These are phyloP conservation scores for Aspergillus bombycis DNA, from an alignment of 2,329 filamentous ascomycete genomes.

Conservation along the genomic window DNA sequence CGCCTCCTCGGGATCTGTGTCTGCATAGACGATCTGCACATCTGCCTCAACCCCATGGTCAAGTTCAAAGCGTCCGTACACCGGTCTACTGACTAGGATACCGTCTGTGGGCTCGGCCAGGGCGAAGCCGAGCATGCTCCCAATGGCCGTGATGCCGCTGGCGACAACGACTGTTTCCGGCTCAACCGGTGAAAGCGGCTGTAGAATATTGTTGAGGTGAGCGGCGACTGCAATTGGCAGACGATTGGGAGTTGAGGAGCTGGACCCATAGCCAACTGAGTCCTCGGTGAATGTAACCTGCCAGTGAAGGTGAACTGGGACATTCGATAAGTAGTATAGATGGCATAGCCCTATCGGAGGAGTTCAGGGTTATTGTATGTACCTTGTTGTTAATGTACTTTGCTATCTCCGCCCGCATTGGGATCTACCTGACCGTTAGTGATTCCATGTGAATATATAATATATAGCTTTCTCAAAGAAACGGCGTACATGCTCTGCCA, in stretches of 20 bases:
- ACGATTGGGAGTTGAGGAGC: conserved; percentile 39
- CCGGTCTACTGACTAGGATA: conserved; percentile 50
- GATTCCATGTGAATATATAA: neutral
- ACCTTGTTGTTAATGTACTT: conserved; percentile 45
- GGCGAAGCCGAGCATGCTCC: conserved; percentile 47
- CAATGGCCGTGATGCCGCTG: conserved; percentile 47
- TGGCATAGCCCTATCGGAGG: neutral
- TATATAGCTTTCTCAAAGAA: too few relatives aligned
- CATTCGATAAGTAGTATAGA: too few relatives aligned
- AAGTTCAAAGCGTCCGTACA: conserved; percentile 53
- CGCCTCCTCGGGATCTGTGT: conserved; percentile 41
- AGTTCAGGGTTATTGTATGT: neutral
- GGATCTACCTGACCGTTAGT: conserved; percentile 29
- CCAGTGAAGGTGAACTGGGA: neutral
- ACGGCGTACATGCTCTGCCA: conserved; percentile 38
- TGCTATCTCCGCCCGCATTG: conserved; percentile 42
- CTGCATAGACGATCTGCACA: conserved; percentile 43
- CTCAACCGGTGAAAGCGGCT: conserved; percentile 37
- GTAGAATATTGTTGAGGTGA: conserved; percentile 48
- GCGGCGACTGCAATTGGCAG: conserved; percentile 46
- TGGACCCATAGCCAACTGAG: conserved; percentile 47
- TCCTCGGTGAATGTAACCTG: conserved; percentile 36
- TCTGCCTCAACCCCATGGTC: conserved; percentile 53
- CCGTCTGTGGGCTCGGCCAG: conserved; percentile 51
- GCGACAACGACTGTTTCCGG: conserved; percentile 44